These are phyloP conservation scores for Pseudogymnoascus sp. DNA, from an alignment of 2,329 filamentous ascomycete species.

Conservation along the genomic window DNA sequence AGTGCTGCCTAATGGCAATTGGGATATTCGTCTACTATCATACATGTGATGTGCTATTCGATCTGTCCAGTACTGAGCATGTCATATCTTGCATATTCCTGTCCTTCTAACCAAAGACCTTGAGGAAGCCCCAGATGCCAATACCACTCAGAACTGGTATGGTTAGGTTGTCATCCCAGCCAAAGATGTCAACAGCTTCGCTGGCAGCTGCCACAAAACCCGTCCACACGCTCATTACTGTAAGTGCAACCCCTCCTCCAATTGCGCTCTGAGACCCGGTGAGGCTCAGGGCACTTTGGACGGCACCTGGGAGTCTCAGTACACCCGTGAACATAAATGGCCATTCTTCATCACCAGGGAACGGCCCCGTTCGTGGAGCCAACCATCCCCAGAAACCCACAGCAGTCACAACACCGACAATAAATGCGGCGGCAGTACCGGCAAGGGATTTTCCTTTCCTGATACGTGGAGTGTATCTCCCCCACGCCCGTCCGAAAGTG, in stretches of 20 bases:
- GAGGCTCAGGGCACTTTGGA: slow-evolving; percentile 53
- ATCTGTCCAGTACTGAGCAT: background rate
- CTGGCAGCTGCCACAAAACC: slow-evolving; percentile 83
- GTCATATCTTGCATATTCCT: background rate
- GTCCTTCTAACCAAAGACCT: slow-evolving; percentile 56
- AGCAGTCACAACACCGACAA: slow-evolving; percentile 75
- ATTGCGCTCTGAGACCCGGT: slow-evolving; percentile 51
- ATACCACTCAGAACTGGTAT: slow-evolving; percentile 86
- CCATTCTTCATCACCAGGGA: slow-evolving; percentile 58
- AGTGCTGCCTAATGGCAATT: slow-evolving; percentile 1
- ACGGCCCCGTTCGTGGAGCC: slow-evolving; percentile 57
- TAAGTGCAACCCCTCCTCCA: slow-evolving; percentile 63
- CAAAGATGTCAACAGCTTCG: slow-evolving; percentile 84
- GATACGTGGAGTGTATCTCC: slow-evolving; percentile 77
- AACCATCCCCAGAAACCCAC: slow-evolving; percentile 82
- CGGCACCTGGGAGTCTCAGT: slow-evolving; percentile 57
- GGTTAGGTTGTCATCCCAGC: slow-evolving; percentile 95
- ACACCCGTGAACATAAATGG: slow-evolving; percentile 74
- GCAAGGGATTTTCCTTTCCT: slow-evolving; percentile 85
- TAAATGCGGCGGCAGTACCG: slow-evolving; percentile 74
- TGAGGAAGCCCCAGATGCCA: slow-evolving; percentile 86
- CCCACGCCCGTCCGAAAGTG: slow-evolving; percentile 85
- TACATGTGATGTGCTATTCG: slow-evolving; percentile 8
- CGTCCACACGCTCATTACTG: slow-evolving; percentile 73
- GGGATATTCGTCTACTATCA: slow-evolving; percentile 9